Evolutionary conservation across 2,329 filamentous ascomycete genomes (phyloP).

Genomic region (Capronia coronata): DNA sequence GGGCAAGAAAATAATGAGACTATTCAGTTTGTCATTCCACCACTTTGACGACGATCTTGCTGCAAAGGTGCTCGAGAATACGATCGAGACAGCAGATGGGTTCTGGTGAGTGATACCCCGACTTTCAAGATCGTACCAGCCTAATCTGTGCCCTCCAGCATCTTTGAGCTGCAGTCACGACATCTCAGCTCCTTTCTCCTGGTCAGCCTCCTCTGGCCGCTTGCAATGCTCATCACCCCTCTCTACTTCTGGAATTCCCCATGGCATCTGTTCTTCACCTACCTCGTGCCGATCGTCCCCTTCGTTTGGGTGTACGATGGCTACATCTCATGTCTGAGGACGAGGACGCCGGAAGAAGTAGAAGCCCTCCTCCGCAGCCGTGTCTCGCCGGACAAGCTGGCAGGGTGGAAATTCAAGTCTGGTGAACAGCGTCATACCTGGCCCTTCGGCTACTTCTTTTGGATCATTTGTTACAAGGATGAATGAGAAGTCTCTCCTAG

Average conservation of each 20-base stretch:
- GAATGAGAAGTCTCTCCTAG: slow-evolving; percentile 3
- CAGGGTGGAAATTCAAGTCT: slow-evolving; percentile 26
- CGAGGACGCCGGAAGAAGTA: slow-evolving; percentile 61
- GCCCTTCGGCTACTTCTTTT: slow-evolving; percentile 26
- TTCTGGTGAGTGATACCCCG: slow-evolving; percentile 29
- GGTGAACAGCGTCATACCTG: slow-evolving; percentile 28
- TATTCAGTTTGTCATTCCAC: slow-evolving; percentile 71
- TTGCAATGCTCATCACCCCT: slow-evolving; percentile 31
- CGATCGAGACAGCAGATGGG: slow-evolving; percentile 47
- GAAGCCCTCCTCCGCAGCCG: slow-evolving; percentile 47
- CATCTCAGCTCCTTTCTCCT: slow-evolving; percentile 50
- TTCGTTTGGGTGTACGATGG: slow-evolving; percentile 65
- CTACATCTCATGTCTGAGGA: slow-evolving; percentile 59
- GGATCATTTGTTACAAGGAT: slow-evolving; percentile 28
- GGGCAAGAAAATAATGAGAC: slow-evolving; percentile 54
- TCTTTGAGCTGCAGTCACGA: slow-evolving; percentile 69
- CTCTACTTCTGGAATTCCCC: slow-evolving; percentile 44
- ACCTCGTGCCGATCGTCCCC: slow-evolving; percentile 59
- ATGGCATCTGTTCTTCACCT: slow-evolving; percentile 58
- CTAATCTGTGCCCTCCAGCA: slow-evolving; percentile 32
- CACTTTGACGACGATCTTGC: slow-evolving; percentile 65
- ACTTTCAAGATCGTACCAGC: slow-evolving; percentile 19
- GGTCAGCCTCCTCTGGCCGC: slow-evolving; percentile 43
- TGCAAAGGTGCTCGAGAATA: slow-evolving; percentile 55
- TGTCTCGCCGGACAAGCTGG: slow-evolving; percentile 21